Evolutionary conservation across 768 basidiomycete species (phyloP), one percentile per base, ranked within the genome.

Genomic region (Mycena galopus): DNA sequence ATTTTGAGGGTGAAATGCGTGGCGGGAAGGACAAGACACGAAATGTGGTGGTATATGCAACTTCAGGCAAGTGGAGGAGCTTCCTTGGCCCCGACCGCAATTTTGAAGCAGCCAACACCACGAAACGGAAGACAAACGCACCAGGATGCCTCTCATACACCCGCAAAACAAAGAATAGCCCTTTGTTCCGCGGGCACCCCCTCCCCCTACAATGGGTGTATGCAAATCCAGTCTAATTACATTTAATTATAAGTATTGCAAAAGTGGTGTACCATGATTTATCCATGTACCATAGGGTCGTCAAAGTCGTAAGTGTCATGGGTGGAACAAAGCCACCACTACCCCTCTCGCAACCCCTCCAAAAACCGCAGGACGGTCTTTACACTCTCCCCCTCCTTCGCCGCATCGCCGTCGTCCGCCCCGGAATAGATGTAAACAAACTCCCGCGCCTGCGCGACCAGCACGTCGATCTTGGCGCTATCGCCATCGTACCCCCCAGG

Each of bases 311-410:
- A 62, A 42, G 10, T 55, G n/a, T 62, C 66, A 23, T 60, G 29
- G 35, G 25, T 50, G n/a, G 17, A 53, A 68, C 16, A 12, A 23
- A 30, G 47, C 19, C 9, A 42, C 29, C 14, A 12, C 53, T 64
- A 70, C 62, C 39, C 21, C 51, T 85, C 81, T 55, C 80, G 77
- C 68, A 90, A 78, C 25, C 63, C 70, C 73, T 89, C 87, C 79
- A 93, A 80, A 81, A 89, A 91, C 62, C 75, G 70, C 37, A 93
- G 85, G 23, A 93, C 88, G 64, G 84, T 83, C 65, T 78, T 83
- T 39, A 86, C 88, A 30, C 85, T 83, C 63, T 82, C 82, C 65
- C 83, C 85, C 53, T 86, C 87, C 58, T 80, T 37, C 9, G 57
- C 75, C 27, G 47, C 37, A 61, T 56, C 74, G 29, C 75, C 73